These are phyloP conservation scores for Phyllosticta citrichinensis DNA, from an alignment of 2,329 filamentous ascomycete genomes.

Conservation along the genomic window DNA sequence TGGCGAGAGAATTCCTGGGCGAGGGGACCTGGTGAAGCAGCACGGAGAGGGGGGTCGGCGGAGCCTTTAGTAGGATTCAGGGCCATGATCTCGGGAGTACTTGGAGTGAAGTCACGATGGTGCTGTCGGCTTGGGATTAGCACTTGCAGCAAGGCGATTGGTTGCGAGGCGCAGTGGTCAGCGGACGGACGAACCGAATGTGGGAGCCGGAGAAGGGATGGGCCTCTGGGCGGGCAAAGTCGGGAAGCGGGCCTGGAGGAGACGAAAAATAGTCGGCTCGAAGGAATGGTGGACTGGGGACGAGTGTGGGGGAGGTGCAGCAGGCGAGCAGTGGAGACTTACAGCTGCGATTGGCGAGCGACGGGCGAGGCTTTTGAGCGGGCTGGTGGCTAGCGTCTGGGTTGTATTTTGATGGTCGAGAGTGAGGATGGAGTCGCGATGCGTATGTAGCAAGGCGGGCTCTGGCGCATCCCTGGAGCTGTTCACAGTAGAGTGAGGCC, in stretches of 20 bases:
- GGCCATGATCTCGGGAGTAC: slow-evolving; percentile 17
- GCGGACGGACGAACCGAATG: background rate
- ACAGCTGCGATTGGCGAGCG: background rate
- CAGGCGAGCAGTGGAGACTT: background rate
- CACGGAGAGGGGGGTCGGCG: slow-evolving; percentile 24
- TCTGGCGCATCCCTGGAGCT: background rate
- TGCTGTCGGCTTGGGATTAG: background rate
- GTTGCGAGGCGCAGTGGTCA: slow-evolving; percentile 7
- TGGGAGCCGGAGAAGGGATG: background rate
- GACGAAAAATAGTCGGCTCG: slow-evolving; percentile 12
- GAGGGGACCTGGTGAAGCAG: slow-evolving; percentile 37
- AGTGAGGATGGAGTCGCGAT: background rate
- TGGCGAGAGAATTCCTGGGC: slow-evolving; percentile 48
- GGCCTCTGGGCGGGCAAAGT: slow-evolving; percentile 5
- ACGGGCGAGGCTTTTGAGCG: background rate
- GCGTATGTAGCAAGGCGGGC: background rate
- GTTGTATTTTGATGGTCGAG: background rate
- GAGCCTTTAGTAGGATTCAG: slow-evolving; percentile 26
- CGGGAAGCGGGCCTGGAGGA: background rate
- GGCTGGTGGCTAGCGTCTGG: background rate
- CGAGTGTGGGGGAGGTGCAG: background rate
- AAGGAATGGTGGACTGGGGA: background rate
- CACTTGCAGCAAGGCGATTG: slow-evolving; percentile 1
- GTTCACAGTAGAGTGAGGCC: background rate
- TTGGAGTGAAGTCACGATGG: slow-evolving; percentile 8